phyloP scores from a whole-genome alignment of 1,284 basidiomycete species.

The Golubevia pallescens region DNA sequence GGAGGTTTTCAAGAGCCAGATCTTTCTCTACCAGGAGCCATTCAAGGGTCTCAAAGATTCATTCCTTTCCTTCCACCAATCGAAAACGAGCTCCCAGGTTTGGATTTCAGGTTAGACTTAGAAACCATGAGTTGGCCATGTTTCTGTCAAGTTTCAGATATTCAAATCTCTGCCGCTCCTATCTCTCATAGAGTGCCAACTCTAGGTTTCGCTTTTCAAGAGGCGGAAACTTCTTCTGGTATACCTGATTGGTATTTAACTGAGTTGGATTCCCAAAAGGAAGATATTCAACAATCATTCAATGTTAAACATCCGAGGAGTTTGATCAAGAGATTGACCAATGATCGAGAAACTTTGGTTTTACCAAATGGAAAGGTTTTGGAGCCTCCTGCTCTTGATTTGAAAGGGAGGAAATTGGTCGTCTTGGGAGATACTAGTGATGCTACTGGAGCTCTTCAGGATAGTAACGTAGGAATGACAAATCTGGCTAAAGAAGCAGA shows the following conservation, averaged over 20 bases:
- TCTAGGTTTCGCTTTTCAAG: constrained; percentile 51
- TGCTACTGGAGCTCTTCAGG: constrained; percentile 34
- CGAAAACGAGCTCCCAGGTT: constrained; percentile 42
- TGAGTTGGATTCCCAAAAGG: constrained; percentile 37
- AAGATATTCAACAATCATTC: constrained; percentile 27
- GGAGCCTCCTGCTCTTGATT: constrained; percentile 37
- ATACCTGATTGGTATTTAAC: constrained; percentile 17
- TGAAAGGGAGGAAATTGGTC: constrained; percentile 51
- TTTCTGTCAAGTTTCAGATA: constrained; percentile 25
- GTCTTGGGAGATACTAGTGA: constrained; percentile 58
- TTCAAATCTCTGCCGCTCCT: constrained; percentile 49
- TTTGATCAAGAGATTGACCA: constrained; percentile 31
- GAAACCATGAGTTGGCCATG: constrained; percentile 39
- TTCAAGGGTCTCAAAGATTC: constrained; percentile 17
- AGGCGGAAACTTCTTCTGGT: constrained; percentile 25
- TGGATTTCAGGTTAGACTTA: constrained; percentile 37
- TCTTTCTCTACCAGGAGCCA: constrained; percentile 11
- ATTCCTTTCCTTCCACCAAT: constrained; percentile 46
- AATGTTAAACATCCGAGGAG: constrained; percentile 50
- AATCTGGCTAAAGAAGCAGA: constrained; percentile 30
- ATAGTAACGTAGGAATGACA: constrained; percentile 18
- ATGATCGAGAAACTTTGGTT: constrained; percentile 26
- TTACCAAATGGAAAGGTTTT: constrained; percentile 51
- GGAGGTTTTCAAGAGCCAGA: constrained; percentile 1
- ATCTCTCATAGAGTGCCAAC: constrained; percentile 55